Evolutionary conservation across 169 alveolate genomes (phyloP), one percentile per base, ranked within the genome.

Genomic region (Cystoisospora suis): DNA sequence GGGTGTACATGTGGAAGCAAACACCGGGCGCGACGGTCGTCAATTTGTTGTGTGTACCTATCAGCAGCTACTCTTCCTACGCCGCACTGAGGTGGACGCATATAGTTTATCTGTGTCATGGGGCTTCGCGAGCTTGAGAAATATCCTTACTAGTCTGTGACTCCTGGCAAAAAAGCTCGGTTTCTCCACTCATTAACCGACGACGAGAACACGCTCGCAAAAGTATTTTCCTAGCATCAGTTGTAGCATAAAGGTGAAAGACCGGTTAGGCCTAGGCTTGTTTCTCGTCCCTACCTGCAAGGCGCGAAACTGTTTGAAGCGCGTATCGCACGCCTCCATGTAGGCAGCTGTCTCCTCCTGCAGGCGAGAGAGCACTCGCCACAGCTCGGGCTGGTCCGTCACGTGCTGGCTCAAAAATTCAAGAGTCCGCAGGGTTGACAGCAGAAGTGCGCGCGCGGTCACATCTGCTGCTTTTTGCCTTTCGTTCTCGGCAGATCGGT

Each of bases 261-360:
- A n/a, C n/a, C n/a, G n/a, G n/a, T n/a, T n/a, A n/a, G n/a, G 61
- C 61, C 20, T 49, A 9, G n/a, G 61, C 77, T 20, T 7, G 27
- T 29, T 17, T 65, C 7, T n/a, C 4, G 85, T 5, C 0, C 46
- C 12, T 75, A 72, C 91, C 47, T 59, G 29, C 45, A 87, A 80
- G 20, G 87, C 32, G 27, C 91, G 86, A 61, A 87, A 87, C 40
- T 70, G 83, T 38, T 87, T 87, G 47, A 87, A 61, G 80, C 91
- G 58, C 45, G 42, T 87, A 47, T 46, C 79, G 34, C 61, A 56
- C n/a, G 87, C 86, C 7, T 45, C 86, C 59, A 61, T 61, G 23
- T 34, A 81, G 6, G 70, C 80, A 46, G 38, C 58, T 2, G 69
- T 79, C 53, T 40, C 80, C 56, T 42, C 45, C 29, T 69, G 91